Evolutionary conservation across 805 yeast genomes (phyloP), one percentile per base, ranked within the genome.

Genomic region (Candida railenensis): DNA sequence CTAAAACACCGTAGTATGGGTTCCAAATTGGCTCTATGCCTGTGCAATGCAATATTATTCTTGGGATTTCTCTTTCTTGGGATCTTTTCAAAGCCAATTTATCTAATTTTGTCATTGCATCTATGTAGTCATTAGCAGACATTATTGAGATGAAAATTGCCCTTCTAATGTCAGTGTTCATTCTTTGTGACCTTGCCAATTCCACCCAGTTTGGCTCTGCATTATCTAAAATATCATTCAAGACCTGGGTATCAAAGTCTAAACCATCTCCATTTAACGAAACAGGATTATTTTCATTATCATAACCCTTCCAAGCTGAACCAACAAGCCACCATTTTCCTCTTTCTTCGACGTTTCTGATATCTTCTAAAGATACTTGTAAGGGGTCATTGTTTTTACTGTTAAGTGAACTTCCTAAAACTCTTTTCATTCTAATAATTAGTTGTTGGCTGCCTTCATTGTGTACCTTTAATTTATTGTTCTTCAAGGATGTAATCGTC

Each of bases 301-400:
- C 73, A 46, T 72, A 68, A 2, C 96, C 97, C 58, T 82, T 88
- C 97, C 97, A 94, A 0, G 99, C 96, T 1, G 98, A 88, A 42
- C 99, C 99, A 25, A 94, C 92, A 28, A 94, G 73, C 99, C 99
- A 94, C 99, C 99, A 94, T 66, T 92, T 94, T 47, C 99, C 99
- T 53, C 82, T 81, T 0, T 85, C 80, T 12, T 85, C 87, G 20
- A 89, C 76, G 50, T 80, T 81, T 42, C 79, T 81, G 47, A 94
- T 89, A 67, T 94, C 99, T 40, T 81, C 83, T 18, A 92, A 69
- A 2, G 88, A 71, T 0, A 94, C 98, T 53, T 87, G 89, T 21
- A 94, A 74, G 1, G 99, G 87, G 45, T 94, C 98, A 34, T 71
- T 67, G 22, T 66, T 61, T 38, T 76, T 76, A 34, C 69, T 67